These are phyloP conservation scores for Hypoxylon trugodes DNA, from an alignment of 495 filamentous ascomycete genomes.

Conservation along the genomic window DNA sequence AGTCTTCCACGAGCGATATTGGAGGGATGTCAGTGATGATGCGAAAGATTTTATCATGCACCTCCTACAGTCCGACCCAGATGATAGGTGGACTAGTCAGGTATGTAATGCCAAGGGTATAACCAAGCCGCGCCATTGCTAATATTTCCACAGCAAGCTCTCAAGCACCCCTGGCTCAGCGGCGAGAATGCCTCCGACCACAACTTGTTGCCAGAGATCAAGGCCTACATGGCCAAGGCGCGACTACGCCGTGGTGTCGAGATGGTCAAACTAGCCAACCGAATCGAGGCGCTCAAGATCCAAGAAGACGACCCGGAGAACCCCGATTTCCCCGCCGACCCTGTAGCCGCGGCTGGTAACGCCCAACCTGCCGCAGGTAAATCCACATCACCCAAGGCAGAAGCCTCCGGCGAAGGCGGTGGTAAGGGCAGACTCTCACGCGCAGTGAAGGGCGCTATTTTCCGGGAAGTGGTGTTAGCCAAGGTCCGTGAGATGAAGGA, in stretches of 20 bases:
- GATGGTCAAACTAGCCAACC: constrained; percentile 94
- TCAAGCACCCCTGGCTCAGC: constrained; percentile 88
- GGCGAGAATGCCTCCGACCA: constrained; percentile 91
- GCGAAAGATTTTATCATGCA: constrained; percentile 93
- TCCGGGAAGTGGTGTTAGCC: constrained; percentile 95
- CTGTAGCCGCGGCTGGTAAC: constrained; percentile 64
- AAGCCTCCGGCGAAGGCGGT: constrained; percentile 34
- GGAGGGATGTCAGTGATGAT: constrained; percentile 95
- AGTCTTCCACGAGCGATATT: constrained; percentile 98
- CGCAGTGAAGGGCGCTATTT: constrained; percentile 88
- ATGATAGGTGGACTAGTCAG: constrained; percentile 79
- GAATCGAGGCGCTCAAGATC: constrained; percentile 96
- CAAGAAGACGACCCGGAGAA: constrained; percentile 86
- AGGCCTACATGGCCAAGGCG: constrained; percentile 89
- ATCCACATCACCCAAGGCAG: constrained; percentile 25
- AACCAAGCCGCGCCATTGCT: constrained; percentile 7
- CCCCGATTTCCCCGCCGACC: constrained; percentile 66
- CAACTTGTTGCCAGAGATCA: constrained; percentile 97
- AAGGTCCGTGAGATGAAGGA: constrained; percentile 96
- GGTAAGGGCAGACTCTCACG: constrained; percentile 76
- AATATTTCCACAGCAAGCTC: constrained; percentile 65
- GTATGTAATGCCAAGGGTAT: constrained; percentile 51
- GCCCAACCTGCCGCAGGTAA: constrained; percentile 37
- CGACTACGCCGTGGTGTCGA: constrained; percentile 94
- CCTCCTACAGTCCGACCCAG: constrained; percentile 81